Base-by-base conservation (phyloP, 495 filamentous ascomycete species). In the Pseudomonodictys pantanalensis region DNA sequence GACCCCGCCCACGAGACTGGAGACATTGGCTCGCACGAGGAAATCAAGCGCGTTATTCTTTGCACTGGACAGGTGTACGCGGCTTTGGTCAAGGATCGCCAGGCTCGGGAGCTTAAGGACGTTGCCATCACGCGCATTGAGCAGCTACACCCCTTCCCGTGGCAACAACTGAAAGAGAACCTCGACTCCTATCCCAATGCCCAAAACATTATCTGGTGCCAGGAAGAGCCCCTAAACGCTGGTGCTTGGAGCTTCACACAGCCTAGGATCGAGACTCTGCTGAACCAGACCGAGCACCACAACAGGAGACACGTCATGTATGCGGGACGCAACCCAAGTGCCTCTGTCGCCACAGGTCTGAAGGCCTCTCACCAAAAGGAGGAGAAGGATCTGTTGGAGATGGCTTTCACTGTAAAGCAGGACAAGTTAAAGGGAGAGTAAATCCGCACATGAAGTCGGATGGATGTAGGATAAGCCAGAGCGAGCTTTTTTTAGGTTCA, bases 91-190 rank as follows among this genome's bases (percentile, higher is more conserved):
- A 97, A 97, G 79, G 82, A 96, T 80, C 93, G 95, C 68, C 84
- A 88, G 62, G 77, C 86, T 65, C 84, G 93, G 67, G 82, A 86
- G 55, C 79, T 95, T 73, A 89, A 90, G 71, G 84, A 96, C 73
- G 86, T 90, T 20, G 93, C 90, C 72, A 87, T 98, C 75, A 95
- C 90, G 42, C 91, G 93, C 69, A 84, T 98, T 66, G 93, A 98
- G 78, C 93, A 98, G 78, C 83, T 98, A 26, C 88, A 97, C 76
- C 93, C 93, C 68, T 98, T 98, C 91, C 93, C 93, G 4, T 98
- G 93, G 92, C 86, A 89, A 64, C 89, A 92, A 77, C 84, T 98
- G 42, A 86, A 86, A 75, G 92, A 97, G 72, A 97, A 97, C 79
- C 80, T 98, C 28, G 91, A 98, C 78, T 82, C 75, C 76, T 98